Conservation (phyloP, 441 rosid species). For the Omphalea diandra region DNA sequence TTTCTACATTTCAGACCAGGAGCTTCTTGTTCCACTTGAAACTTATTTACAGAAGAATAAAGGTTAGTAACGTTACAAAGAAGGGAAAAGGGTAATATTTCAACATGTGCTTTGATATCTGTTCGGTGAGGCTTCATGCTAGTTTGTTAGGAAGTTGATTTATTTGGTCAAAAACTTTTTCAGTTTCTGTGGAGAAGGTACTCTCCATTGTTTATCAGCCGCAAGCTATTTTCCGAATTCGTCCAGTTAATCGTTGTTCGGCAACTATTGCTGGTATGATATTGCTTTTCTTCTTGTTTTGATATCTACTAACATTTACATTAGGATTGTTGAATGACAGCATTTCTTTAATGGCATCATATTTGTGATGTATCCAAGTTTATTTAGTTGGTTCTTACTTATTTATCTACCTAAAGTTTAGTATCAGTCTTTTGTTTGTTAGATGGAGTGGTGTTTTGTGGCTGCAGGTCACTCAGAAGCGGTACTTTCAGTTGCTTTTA, state of each 20-base stretch:
- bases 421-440: slow-evolving; percentile 16
- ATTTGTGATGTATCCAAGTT: too few species aligned
- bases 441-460: slow-evolving; percentile 16
- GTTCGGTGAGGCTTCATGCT: too few species aligned
- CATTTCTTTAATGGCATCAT: neutral
- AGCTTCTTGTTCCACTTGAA: slow-evolving; percentile 81
- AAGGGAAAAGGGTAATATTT: neutral
- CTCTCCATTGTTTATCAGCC: slow-evolving; percentile 89
- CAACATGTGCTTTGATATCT: too few species aligned
- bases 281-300: neutral
- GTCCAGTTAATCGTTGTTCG: slow-evolving; percentile 85
- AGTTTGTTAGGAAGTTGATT: slow-evolving; percentile 11
- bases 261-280: slow-evolving; percentile 85
- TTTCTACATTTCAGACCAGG: slow-evolving; percentile 84
- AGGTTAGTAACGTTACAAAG: slow-evolving; percentile 37
- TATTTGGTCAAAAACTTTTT: slow-evolving; percentile 13
- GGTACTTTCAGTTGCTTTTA: slow-evolving; percentile 90
- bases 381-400: too few species aligned
- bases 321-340: neutral
- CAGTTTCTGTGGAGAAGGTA: slow-evolving; percentile 98
- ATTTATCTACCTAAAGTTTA: neutral
- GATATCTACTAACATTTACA: neutral
- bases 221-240: slow-evolving; percentile 92
- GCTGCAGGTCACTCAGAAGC: slow-evolving; percentile 83
- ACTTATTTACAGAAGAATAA: slow-evolving; percentile 79